A percentile compares a stretch with the other conserved stretches of the same genome.
These are phyloP conservation scores for Wickerhamomyces sp. DNA, from an alignment of 1,139 yeast species.

Conservation along the genomic window DNA sequence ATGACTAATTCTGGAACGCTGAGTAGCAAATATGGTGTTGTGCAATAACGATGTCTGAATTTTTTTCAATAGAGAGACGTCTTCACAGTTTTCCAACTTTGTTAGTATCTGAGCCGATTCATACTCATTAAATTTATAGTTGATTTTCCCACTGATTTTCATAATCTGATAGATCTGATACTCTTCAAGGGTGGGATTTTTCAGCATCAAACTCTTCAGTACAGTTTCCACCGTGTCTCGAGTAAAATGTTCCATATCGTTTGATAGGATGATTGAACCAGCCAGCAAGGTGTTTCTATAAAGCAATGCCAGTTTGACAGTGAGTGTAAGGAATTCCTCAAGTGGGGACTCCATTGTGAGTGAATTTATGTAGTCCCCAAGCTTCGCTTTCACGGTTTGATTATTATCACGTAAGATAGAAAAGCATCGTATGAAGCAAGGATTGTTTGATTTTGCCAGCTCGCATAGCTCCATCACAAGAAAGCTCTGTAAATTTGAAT, in stretches of 20 bases:
- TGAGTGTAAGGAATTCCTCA: neutral
- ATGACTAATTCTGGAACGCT: constrained; percentile 9
- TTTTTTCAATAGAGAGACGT: neutral
- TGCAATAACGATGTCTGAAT: neutral
- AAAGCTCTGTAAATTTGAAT: constrained; percentile 4
- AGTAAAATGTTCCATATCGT: neutral
- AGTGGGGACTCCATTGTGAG: neutral
- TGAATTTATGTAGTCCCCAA: neutral
- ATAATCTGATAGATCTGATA: constrained; percentile 12
- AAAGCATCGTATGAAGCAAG: neutral
- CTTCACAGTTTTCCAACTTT: constrained; percentile 1
- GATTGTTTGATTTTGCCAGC: neutral
- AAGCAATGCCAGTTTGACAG: constrained; percentile 2
- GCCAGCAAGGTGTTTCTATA: constrained; percentile 4
- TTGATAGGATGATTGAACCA: neutral
- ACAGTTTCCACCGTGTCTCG: constrained; percentile 3
- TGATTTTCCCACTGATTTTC: constrained; percentile 8
- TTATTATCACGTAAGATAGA: constrained; percentile 1
- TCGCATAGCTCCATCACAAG: constrained; percentile 4
- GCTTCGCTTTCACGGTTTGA: neutral
- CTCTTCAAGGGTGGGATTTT: constrained; percentile 19
- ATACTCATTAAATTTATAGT: constrained; percentile 10
- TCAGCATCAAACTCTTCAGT: constrained; percentile 11
- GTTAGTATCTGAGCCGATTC: constrained; percentile 7
- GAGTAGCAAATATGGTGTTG: neutral